Evolutionary conservation across 768 basidiomycete genomes (phyloP).

Genomic region (Xerocomus potaroensis): DNA sequence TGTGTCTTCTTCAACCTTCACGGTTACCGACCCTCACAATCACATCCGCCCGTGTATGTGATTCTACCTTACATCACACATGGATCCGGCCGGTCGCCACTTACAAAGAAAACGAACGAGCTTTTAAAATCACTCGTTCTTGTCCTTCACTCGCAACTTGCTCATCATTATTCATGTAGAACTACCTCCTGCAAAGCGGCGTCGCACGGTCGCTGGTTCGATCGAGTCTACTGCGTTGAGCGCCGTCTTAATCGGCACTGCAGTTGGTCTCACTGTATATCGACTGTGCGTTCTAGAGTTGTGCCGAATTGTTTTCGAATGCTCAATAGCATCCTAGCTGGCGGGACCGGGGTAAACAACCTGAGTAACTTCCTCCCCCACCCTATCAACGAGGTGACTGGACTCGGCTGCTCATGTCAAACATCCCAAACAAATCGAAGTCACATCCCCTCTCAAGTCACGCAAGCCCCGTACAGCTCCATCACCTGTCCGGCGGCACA

Average conservation of each 20-base stretch:
- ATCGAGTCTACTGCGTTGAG: constrained; percentile 81
- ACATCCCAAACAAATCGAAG: constrained; percentile 35
- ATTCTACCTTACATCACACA: constrained; percentile 9
- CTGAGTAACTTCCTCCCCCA: constrained; percentile 45
- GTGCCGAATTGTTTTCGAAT: not conserved
- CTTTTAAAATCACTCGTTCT: no score
- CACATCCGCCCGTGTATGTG: constrained; percentile 11
- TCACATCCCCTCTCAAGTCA: constrained; percentile 36
- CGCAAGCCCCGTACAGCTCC: constrained; percentile 35
- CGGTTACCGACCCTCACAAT: constrained; percentile 16
- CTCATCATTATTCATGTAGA: constrained; percentile 59
- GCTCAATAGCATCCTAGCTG: constrained; percentile 44
- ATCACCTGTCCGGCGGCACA: constrained; percentile 33
- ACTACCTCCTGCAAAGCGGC: constrained; percentile 71
- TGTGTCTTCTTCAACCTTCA: constrained; percentile 31
- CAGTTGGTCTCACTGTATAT: constrained; percentile 84
- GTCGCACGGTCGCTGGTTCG: constrained; percentile 75
- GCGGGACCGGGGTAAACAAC: constrained; percentile 68
- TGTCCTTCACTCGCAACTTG: constrained; percentile 35
- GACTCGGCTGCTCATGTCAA: no score
- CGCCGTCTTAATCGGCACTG: constrained; percentile 82
- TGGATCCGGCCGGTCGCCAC: constrained; percentile 7
- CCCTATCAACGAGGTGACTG: constrained; percentile 64
- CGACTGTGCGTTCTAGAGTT: constrained; percentile 57
- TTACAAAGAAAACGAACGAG: constrained; percentile 8